phyloP scores from a whole-genome alignment of 2,329 filamentous ascomycete species.

The Aspergillus hortae region DNA sequence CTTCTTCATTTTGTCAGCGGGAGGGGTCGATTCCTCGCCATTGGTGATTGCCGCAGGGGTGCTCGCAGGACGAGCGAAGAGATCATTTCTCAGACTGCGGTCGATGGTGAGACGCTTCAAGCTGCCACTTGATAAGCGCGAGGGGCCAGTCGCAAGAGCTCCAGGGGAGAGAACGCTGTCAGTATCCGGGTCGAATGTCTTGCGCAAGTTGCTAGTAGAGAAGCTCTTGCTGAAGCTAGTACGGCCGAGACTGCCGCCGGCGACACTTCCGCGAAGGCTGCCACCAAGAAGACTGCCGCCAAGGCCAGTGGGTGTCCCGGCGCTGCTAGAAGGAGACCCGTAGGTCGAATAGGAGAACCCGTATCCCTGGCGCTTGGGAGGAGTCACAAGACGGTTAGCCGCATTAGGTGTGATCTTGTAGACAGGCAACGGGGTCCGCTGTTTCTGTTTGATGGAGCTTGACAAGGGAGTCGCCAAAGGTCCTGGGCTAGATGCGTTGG shows the following conservation, averaged over 20 bases:
- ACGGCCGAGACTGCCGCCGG: slow-evolving; percentile 55
- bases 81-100: slow-evolving; percentile 68
- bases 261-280: slow-evolving; percentile 35
- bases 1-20: slow-evolving; percentile 50
- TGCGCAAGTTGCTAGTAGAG: slow-evolving; percentile 80
- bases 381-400: slow-evolving; percentile 74
- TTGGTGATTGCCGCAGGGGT: slow-evolving; percentile 34
- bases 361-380: slow-evolving; percentile 75
- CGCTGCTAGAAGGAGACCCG: slow-evolving; percentile 69
- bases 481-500: slow-evolving; percentile 68
- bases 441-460: slow-evolving; percentile 70
- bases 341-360: slow-evolving; percentile 93
- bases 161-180: slow-evolving; percentile 84
- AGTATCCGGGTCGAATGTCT: slow-evolving; percentile 69
- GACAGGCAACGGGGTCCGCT: slow-evolving; percentile 75
- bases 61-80: slow-evolving; percentile 48
- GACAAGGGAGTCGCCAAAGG: slow-evolving; percentile 88
- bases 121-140: slow-evolving; percentile 63
- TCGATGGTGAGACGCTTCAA: slow-evolving; percentile 94
- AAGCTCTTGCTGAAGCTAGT: slow-evolving; percentile 78
- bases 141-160: slow-evolving; percentile 70
- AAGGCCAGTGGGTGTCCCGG: slow-evolving; percentile 66
- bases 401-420: slow-evolving; percentile 83
- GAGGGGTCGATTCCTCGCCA: slow-evolving; percentile 38
- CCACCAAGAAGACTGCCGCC: slow-evolving; percentile 60